phyloP scores from a whole-genome alignment of 352 stramenopile species.

The Globisporangium nunn region DNA sequence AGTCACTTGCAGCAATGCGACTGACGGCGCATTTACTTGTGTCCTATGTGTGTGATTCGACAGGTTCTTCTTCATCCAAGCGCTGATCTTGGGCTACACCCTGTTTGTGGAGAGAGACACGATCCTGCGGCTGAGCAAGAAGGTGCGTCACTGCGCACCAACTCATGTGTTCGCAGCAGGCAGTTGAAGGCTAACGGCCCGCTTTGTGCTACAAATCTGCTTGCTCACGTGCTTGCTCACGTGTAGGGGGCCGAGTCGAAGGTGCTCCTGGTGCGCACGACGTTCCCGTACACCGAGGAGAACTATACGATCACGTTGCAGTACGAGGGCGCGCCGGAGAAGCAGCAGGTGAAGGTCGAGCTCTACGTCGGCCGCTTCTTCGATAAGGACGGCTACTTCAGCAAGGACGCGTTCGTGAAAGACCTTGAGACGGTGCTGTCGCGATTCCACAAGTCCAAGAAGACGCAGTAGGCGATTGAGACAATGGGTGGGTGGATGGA shows the following conservation, averaged over 20 bases:
- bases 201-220: too few species aligned
- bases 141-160: slow-evolving; percentile 20
- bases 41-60: neutral
- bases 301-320: slow-evolving; percentile 67
- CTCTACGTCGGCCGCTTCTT: slow-evolving; percentile 84
- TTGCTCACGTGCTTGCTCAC: neutral
- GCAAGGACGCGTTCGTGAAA: slow-evolving; percentile 69
- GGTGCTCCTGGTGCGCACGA: slow-evolving; percentile 54
- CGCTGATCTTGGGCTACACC: slow-evolving; percentile 59
- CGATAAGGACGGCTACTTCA: slow-evolving; percentile 81
- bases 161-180: neutral
- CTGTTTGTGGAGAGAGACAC: slow-evolving; percentile 76
- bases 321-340: slow-evolving; percentile 26
- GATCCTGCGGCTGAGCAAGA: slow-evolving; percentile 58
- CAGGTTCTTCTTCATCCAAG: slow-evolving; percentile 82
- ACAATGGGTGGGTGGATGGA: neutral
- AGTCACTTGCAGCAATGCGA: neutral
- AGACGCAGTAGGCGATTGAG: slow-evolving; percentile 43
- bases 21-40: neutral
- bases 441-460: slow-evolving; percentile 68
- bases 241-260: slow-evolving; percentile 24
- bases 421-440: slow-evolving; percentile 51
- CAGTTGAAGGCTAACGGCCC: too few species aligned
- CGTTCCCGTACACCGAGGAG: slow-evolving; percentile 63
- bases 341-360: slow-evolving; percentile 43